Evolutionary conservation across 2,329 filamentous ascomycete species (phyloP), one percentile per base, ranked within the genome.

Genomic region (Ascochyta viciae-villosae): DNA sequence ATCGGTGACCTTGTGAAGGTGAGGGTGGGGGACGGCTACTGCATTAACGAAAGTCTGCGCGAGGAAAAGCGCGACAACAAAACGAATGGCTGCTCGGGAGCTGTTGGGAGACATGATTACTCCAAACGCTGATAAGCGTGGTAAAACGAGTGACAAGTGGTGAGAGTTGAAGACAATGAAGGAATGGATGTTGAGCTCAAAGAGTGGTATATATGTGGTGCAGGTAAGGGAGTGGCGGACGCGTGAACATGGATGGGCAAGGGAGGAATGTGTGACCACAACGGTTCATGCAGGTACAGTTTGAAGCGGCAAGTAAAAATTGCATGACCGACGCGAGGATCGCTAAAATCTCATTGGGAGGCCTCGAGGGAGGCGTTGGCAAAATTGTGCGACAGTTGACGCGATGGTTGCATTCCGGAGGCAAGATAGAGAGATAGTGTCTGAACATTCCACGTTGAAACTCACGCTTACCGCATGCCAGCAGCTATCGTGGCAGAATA

Each of bases 71-170:
- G 53, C 53, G 26, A 56, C 33, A 47, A 56, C 19, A 50, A 56
- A 56, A 56, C 53, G 53, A 56, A 56, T 56, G 53, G 53, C 53
- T 50, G 47, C 53, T 48, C 48, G 53, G 27, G 47, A 56, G 53
- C 48, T 26, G 41, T 33, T 29, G n/a, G 53, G 53, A 51, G 53
- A 56, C 53, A 56, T 56, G 47, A 37, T 51, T 15, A 41, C 52
- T 55, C 52, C 52, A 35, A 35, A 50, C 41, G 52, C 52, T 55
- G 52, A 46, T 55, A 46, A 55, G 52, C 52, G 46, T 31, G 46
- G 40, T 50, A 50, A 55, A 50, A 42, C 40, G 53, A 56, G 45
- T 51, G 53, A 56, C 53, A 47, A 56, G 47, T 51, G 47, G 48
- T 56, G 46, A 55, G 40, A 46, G 46, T 41, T 35, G 10, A 31